Evolutionary conservation across 73 alveolate genomes (phyloP), one percentile per base, ranked within the genome.

Genomic region (Breviolum minutum): DNA sequence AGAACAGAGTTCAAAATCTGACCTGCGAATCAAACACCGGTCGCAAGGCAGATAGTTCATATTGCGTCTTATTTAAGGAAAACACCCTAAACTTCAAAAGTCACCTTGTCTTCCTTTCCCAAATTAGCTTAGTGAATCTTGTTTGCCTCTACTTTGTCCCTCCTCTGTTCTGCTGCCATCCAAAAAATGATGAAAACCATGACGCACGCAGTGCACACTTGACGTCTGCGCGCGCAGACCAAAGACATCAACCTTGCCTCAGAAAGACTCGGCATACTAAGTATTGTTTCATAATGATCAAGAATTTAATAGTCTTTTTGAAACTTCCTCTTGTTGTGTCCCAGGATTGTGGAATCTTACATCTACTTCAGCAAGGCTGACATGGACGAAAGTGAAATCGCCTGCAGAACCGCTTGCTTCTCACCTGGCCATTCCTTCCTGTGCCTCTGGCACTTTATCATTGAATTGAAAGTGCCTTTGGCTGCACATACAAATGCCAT

Each of bases 191-290:
- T 29, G 54, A 80, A 80, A 80, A 80, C 62, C 63, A 48, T 27
- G 68, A 80, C 68, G 66, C 88, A 80, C 88, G 88, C 88, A 80
- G 88, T 80, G 54, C 88, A 80, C 17, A 63, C 88, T 80, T 80
- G 68, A 66, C 32, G 88, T 80, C 88, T 80, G 68, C 88, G 88
- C 68, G 69, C 88, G 32, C 54, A 63, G 17, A 48, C 88, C 54
- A 40, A 40, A 40, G 54, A 80, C 66, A 80, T 80, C 88, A 17
- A 66, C 69, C 88, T 48, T 80, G 88, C 88, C 32, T 80, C 68
- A 26, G 13, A 77, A 20, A 13, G 9, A 48, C 48, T 73, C 54
- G 54, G 54, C 54, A 40, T 40, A 40, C 54, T 40, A 40, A 40
- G 54, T 40, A 40, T 40, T 3, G 54, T 40, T 40, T 40, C 54